phyloP scores from a whole-genome alignment of 768 basidiomycete genomes.

The Mycena albidolilacea region DNA sequence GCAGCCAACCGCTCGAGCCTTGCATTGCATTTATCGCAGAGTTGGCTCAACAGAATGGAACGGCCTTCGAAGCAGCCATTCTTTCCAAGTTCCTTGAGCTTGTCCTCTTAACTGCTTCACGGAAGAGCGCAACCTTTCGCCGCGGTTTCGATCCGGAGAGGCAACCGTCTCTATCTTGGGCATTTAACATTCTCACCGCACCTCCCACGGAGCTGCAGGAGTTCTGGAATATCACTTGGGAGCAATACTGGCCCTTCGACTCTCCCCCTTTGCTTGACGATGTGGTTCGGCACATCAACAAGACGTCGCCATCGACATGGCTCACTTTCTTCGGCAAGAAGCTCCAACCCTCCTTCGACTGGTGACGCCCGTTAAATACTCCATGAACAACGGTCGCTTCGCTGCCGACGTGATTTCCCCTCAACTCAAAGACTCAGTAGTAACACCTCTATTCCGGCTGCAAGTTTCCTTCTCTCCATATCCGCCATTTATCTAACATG shows the following conservation, averaged over 20 bases:
- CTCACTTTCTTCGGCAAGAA: conserved; percentile 30
- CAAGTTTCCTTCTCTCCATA: neutral
- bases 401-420: conserved; percentile 19
- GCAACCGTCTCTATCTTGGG: neutral
- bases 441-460: neutral
- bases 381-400: conserved; percentile 22
- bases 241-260: conserved; percentile 24
- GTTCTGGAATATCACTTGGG: conserved; percentile 15
- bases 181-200: conserved; percentile 2
- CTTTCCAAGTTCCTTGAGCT: too few species aligned
- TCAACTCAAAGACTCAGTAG: conserved; percentile 4
- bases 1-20: too few species aligned
- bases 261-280: conserved; percentile 11
- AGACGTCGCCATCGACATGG: conserved; percentile 12
- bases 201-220: conserved; percentile 4
- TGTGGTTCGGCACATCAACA: conserved; percentile 20
- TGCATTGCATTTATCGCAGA: too few species aligned
- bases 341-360: conserved; percentile 8
- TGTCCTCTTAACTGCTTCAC: conserved; percentile 19
- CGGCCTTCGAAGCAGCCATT: too few species aligned
- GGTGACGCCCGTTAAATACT: conserved; percentile 10
- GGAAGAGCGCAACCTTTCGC: neutral
- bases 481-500: neutral
- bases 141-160: neutral
- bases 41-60: too few species aligned